Evolutionary conservation across 2,329 filamentous ascomycete genomes (phyloP), one percentile per base, ranked within the genome.

Genomic region (Ophiognomonia clavigignenti-juglandacearum): DNA sequence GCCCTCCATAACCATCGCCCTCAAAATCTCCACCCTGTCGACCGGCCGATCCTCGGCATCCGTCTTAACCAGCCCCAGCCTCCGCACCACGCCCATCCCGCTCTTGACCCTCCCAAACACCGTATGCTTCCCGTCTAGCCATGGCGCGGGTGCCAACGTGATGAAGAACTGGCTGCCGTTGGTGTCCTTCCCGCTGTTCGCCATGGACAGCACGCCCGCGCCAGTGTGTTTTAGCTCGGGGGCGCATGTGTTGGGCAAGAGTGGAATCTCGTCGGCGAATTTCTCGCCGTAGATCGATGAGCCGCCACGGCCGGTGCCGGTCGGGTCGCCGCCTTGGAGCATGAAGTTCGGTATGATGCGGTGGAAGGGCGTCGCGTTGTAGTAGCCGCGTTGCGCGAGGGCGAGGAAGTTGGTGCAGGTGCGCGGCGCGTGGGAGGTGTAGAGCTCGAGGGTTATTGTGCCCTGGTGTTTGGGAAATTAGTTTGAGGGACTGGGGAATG

Each of bases 121-220:
- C 10, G 91, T 95, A 65, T 98, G 92, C 67, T 96, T 96, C 19
- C 91, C 90, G 67, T 98, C 93, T 50, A 98, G 70, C 92, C 92
- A 97, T 1, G 93, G 93, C 14, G 93, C 92, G 4, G 92, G 92
- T 7, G 90, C 92, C 27, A 97, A 75, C 0, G 93, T 97, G 56
- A 98, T 83, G 64, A 97, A 97, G 69, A 97, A 98, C 69, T 97
- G 93, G 49, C 82, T 88, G 19, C 92, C 92, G 65, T 97, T 97
- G 29, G 92, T 95, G 65, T 97, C 82, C 8, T 88, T 88, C 0
- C 93, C 93, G 14, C 84, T 83, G 68, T 98, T 98, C 50, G 93
- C 93, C 93, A 98, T 98, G 69, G 84, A 90, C 58, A 98, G 71
- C n/a, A 97, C 76, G 1, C 92, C 92, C 4, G 92, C 91, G 31